Base-by-base conservation (phyloP, 768 basidiomycete genomes). In the Pleurotus tuoliensis region DNA sequence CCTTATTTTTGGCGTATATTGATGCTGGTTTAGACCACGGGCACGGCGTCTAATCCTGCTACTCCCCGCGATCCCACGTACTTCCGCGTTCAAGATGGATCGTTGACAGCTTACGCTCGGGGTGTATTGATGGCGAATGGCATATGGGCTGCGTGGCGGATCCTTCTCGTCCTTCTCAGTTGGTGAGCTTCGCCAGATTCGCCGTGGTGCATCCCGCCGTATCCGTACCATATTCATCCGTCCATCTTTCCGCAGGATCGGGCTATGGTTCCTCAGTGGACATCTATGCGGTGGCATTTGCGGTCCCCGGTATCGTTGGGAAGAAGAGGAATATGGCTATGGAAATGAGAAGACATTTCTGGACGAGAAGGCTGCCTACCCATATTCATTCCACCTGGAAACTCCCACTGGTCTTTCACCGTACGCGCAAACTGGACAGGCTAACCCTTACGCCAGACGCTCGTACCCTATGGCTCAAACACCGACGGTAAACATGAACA, bases 301-400 rank as follows among this genome's bases (percentile, higher is more conserved):
- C 68, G 92, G 92, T 44, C 92, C 92, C 8, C 83, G 89, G 12
- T 83, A 85, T 63, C 79, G 87, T 60, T 92, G 90, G 92, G 91
- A 93, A 66, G 92, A 93, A 72, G 82, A 87, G 49, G 83, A 84
- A 24, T 53, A 53, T 9, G 51, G 51, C 4, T 53, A 53, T 41
- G 51, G 51, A 37, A 76, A 74, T 13, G 86, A 88, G 65, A 87
- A 87, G 73, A 74, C 74, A 2, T 66, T 75, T 41, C 77, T 82
- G 3, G 63, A 76, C 20, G 80, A 82, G 62, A 78, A 73, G 58
- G 83, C 84, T 50, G 72, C 79, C 34, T 71, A 72, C 2, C 76
- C 76, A 18, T 73, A 77, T 34, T 61, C 68, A n/a, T 61, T 62
- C 15, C 67, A 66, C 47, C 34, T 56, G 20, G 25, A 50, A 8